Evolutionary conservation across 371 early-diverging fungal species (phyloP).

Genomic region (Umbelopsis sp.): DNA sequence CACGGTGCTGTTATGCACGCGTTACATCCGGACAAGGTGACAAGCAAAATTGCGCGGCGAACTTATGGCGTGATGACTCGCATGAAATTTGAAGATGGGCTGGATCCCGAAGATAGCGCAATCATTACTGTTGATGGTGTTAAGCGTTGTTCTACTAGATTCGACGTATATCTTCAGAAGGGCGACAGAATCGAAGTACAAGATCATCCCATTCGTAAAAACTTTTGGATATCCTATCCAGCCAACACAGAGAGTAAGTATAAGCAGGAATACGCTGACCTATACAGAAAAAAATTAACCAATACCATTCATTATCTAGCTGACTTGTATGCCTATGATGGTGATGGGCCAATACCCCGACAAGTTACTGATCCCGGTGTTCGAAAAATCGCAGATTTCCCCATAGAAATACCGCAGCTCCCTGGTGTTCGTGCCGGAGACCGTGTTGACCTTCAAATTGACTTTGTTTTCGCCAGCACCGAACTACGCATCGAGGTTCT

Average conservation of each 20-base stretch:
- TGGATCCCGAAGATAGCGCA: constrained; percentile 32
- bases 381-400: constrained; percentile 44
- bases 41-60: constrained; percentile 23
- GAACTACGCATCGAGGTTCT: constrained; percentile 20
- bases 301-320: constrained; percentile 16
- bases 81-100: constrained; percentile 29
- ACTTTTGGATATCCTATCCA: constrained; percentile 37
- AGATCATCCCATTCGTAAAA: constrained; percentile 24
- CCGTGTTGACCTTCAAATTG: constrained; percentile 20
- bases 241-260: constrained; percentile 35
- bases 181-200: constrained; percentile 27
- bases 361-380: constrained; percentile 50
- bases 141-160: constrained; percentile 36
- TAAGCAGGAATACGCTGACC: not conserved
- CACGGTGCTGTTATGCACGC: constrained; percentile 33
- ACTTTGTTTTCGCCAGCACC: constrained; percentile 13
- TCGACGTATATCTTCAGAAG: constrained; percentile 32
- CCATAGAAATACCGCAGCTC: constrained; percentile 32
- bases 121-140: constrained; percentile 34
- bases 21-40: constrained; percentile 20
- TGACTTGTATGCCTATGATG: constrained; percentile 44
- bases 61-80: constrained; percentile 32
- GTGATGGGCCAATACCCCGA: constrained; percentile 41
- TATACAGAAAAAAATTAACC: not conserved
- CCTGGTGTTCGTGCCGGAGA: constrained; percentile 17